Percentiles rank a stretch among this genome's conserved stretches.
Evolutionary conservation across 1,139 yeast genomes (phyloP).

Genomic region (Keqinozyma sinolaborantium): DNA sequence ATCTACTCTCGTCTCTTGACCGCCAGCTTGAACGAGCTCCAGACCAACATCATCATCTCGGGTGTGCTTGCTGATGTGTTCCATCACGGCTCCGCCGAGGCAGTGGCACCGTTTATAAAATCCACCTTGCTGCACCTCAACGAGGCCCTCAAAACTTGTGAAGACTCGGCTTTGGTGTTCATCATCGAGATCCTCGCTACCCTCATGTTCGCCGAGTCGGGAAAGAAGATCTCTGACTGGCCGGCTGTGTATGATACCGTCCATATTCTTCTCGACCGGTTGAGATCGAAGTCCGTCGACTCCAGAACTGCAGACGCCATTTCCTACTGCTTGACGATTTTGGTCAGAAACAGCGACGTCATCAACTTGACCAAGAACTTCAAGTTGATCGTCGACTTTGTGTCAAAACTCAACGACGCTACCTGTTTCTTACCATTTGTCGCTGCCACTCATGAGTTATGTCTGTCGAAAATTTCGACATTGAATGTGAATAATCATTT

Average conservation of each 20-base stretch:
- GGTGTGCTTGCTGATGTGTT: constrained; percentile 62
- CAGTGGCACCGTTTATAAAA: constrained; percentile 46
- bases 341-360: constrained; percentile 61
- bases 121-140: constrained; percentile 21
- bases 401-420: constrained; percentile 27
- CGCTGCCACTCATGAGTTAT: constrained; percentile 39
- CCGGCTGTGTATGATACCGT: constrained; percentile 14
- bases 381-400: constrained; percentile 34
- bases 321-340: constrained; percentile 40
- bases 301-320: constrained; percentile 24
- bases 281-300: constrained; percentile 1
- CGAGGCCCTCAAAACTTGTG: constrained; percentile 8
- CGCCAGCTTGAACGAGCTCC: constrained; percentile 22
- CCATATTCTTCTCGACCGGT: constrained; percentile 3
- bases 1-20: constrained; percentile 46
- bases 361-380: constrained; percentile 47
- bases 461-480: constrained; percentile 42
- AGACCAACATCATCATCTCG: constrained; percentile 33
- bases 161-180: constrained; percentile 9
- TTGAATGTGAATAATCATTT: constrained; percentile 45
- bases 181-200: constrained; percentile 34
- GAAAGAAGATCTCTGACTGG: constrained; percentile 56
- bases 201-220: constrained; percentile 64
- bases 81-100: constrained; percentile 56
- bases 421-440: constrained; percentile 46